Evolutionary conservation across 139 green algal species (phyloP), one percentile per base, ranked within the genome.

Genomic region (Tetraselmis chui): DNA sequence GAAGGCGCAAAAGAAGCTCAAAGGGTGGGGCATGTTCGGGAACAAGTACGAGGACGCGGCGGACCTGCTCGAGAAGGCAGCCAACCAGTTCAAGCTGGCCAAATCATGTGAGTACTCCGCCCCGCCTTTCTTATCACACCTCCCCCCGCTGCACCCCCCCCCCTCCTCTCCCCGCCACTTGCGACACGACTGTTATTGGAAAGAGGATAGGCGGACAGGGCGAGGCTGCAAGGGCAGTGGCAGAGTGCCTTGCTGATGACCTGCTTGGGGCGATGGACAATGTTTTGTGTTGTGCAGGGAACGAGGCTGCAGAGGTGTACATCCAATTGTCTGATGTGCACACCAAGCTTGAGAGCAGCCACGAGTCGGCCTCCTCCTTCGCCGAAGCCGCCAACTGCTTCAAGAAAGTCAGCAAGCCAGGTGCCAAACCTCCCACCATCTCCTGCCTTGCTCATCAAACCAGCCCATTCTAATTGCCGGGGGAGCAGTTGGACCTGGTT

Each of bases 11-110:
- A 98, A 98, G 85, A 97, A 97, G 87, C 87, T 99, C 0, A 95
- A 93, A 29, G 80, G 82, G 11, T 93, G 93, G 31, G 88, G 90
- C 11, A 90, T 95, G 24, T 98, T 98, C 84, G 89, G 91, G 77
- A 94, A 87, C 87, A 97, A 98, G 83, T 94, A 98, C 80, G 96
- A 99, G 80, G 96, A 99, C 29, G 96, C 96, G 2, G 94, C 93
- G 45, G 95, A 98, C 80, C 85, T 98, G 11, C 88, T 94, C 45
- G 96, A 98, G 86, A 95, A 95, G 85, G 96, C 95, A 24, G 94
- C 89, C 11, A 98, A 97, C 80, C 91, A 97, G 59, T 98, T 94
- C 90, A 99, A 99, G 87, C 89, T 99, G 0, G 95, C 87, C 24
- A 98, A 99, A 84, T 77, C 80, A 58, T 96, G 90, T 91, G 82